These are phyloP conservation scores for Pseudocercospora crystallina DNA, from an alignment of 2,329 filamentous ascomycete species.

Conservation along the genomic window DNA sequence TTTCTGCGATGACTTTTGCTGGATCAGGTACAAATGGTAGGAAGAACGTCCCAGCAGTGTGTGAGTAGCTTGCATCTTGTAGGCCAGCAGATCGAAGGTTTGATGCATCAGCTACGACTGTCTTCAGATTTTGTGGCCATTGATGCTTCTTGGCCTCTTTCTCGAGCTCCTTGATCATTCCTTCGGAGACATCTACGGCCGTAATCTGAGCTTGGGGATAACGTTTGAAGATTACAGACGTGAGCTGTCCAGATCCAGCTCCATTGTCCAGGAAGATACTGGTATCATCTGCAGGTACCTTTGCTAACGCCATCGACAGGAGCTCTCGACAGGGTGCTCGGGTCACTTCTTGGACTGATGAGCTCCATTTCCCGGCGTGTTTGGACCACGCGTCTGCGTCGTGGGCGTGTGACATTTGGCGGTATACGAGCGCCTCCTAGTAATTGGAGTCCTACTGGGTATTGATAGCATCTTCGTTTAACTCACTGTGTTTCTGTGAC, in stretches of 20 bases:
- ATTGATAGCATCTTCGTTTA: too few species aligned
- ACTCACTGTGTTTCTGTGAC: too few species aligned
- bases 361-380: constrained; percentile 14
- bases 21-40: constrained; percentile 23
- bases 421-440: background rate
- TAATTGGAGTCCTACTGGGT: too few species aligned
- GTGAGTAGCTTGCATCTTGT: constrained; percentile 5
- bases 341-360: constrained; percentile 13
- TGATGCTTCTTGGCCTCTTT: constrained; percentile 1
- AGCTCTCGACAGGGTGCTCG: constrained; percentile 11
- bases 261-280: constrained; percentile 13
- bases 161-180: constrained; percentile 9
- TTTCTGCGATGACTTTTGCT: constrained; percentile 30
- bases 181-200: constrained; percentile 10
- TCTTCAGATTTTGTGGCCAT: constrained; percentile 2
- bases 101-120: constrained; percentile 8
- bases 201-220: constrained; percentile 7
- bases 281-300: background rate
- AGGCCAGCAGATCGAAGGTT: constrained; percentile 10
- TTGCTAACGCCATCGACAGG: constrained; percentile 1
- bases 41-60: constrained; percentile 12
- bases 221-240: constrained; percentile 3
- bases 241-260: constrained; percentile 14
- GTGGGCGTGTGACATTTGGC: constrained; percentile 10
- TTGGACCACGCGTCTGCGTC: constrained; percentile 3